Conservation (phyloP, 1,284 basidiomycete species). For the Cystobasidium pallidum region DNA sequence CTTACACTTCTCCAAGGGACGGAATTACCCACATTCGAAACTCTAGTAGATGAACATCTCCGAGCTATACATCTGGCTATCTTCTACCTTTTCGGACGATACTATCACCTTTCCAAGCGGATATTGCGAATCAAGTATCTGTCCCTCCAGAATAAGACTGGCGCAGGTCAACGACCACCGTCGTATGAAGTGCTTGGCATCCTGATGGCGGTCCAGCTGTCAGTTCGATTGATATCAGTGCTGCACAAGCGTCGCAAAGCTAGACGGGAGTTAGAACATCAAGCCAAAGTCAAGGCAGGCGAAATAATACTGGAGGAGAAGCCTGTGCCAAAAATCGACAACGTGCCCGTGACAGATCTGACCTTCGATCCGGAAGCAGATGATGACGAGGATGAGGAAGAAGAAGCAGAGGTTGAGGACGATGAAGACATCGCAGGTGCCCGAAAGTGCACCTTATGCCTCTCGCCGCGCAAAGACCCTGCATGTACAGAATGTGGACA, state of each 20-base stretch:
- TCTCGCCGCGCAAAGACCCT: constrained; percentile 54
- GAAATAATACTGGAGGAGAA: constrained; percentile 34
- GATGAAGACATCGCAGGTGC: constrained; percentile 46
- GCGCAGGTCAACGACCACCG: constrained; percentile 50
- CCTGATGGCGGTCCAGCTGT: constrained; percentile 55
- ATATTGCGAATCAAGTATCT: constrained; percentile 55
- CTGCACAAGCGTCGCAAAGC: constrained; percentile 43
- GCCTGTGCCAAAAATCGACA: constrained; percentile 50
- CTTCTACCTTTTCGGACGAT: constrained; percentile 58
- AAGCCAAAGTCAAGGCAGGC: constrained; percentile 26
- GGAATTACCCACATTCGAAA: constrained; percentile 54
- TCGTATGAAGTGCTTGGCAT: constrained; percentile 57
- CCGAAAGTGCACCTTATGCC: constrained; percentile 56
- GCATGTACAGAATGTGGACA: constrained; percentile 58
- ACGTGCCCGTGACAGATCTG: constrained; percentile 45
- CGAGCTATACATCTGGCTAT: constrained; percentile 57
- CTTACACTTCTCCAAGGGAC: constrained; percentile 24
- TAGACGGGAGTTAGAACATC: constrained; percentile 27
- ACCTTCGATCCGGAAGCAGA: constrained; percentile 51
- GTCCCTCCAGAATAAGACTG: constrained; percentile 41
- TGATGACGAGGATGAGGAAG: constrained; percentile 46
- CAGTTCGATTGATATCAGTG: constrained; percentile 52
- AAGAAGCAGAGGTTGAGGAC: constrained; percentile 48
- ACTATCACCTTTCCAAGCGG: constrained; percentile 57
- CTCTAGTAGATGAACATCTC: constrained; percentile 54